Percentiles rank a stretch among this genome's conserved stretches.
phyloP scores from a whole-genome alignment of 2,329 filamentous ascomycete species.

The Cordyceps farinosa region DNA sequence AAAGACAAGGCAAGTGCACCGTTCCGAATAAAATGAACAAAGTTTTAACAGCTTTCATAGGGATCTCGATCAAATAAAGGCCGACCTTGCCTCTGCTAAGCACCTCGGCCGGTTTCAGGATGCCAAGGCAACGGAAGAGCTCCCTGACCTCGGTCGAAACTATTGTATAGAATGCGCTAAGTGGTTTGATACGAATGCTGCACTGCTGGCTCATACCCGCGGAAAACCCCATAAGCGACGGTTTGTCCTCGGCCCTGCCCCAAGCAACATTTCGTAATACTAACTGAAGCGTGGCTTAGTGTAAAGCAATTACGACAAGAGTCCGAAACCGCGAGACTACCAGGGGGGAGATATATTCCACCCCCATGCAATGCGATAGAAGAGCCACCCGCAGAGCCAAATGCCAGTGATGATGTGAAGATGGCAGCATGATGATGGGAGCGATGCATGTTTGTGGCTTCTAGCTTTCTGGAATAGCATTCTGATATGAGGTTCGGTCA shows the following conservation, averaged over 20 bases:
- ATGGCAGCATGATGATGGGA: constrained; percentile 31
- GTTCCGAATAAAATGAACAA: background rate
- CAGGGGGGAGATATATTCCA: constrained; percentile 8
- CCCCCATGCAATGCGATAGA: background rate
- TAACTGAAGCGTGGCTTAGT: constrained; percentile 43
- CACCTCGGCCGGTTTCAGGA: constrained; percentile 78
- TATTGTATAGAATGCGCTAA: constrained; percentile 95
- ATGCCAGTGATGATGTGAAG: constrained; percentile 52
- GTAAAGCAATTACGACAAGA: constrained; percentile 75
- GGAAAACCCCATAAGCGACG: constrained; percentile 93
- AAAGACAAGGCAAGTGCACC: constrained; percentile 55
- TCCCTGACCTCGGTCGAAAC: constrained; percentile 78
- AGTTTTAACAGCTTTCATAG: constrained; percentile 42
- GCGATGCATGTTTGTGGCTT: background rate
- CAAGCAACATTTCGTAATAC: constrained; percentile 8
- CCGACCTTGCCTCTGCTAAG: constrained; percentile 72
- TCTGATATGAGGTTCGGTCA: constrained; percentile 29
- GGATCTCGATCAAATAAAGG: constrained; percentile 88
- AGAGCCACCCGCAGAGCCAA: constrained; percentile 50
- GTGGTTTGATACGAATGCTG: constrained; percentile 86
- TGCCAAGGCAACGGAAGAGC: constrained; percentile 76
- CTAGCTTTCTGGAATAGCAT: background rate
- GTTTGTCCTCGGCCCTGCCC: constrained; percentile 30
- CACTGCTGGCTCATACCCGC: constrained; percentile 69
- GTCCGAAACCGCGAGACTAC: constrained; percentile 7